Evolutionary conservation across 1,284 basidiomycete genomes (phyloP).

Genomic region (Golubevia sp.): DNA sequence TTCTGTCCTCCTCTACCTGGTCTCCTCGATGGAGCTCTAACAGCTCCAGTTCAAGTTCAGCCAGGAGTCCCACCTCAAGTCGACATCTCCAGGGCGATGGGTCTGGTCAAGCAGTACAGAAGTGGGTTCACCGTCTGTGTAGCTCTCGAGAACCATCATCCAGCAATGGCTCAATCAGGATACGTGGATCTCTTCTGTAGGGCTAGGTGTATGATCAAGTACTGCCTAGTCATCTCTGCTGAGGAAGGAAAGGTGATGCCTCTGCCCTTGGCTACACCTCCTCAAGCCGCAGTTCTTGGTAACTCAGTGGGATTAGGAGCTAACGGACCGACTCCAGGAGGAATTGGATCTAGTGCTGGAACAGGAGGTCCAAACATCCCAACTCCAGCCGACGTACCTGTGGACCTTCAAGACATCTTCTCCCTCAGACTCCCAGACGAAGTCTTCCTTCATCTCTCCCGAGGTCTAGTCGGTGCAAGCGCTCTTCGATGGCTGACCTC

Average conservation of each 20-base stretch:
- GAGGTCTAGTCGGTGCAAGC: constrained; percentile 83
- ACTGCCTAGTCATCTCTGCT: constrained; percentile 84
- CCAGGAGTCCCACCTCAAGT: constrained; percentile 60
- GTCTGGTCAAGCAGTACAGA: constrained; percentile 46
- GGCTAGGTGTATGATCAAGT: constrained; percentile 89
- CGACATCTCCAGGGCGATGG: constrained; percentile 76
- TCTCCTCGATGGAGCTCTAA: constrained; percentile 72
- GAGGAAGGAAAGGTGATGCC: constrained; percentile 84
- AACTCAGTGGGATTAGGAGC: constrained; percentile 13
- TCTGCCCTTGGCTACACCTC: constrained; percentile 76
- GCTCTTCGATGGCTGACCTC: constrained; percentile 87
- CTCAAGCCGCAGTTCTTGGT: constrained; percentile 49
- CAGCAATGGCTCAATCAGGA: constrained; percentile 73
- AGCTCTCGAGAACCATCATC: constrained; percentile 67
- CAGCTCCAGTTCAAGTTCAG: constrained; percentile 76
- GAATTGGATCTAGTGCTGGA: constrained; percentile 67
- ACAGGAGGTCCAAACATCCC: constrained; percentile 66
- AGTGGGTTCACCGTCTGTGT: constrained; percentile 42
- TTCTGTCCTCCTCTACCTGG: constrained; percentile 80
- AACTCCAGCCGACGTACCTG: constrained; percentile 82
- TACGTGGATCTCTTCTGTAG: constrained; percentile 88
- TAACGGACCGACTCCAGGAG: constrained; percentile 65
- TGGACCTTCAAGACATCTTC: constrained; percentile 92
- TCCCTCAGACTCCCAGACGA: constrained; percentile 93
- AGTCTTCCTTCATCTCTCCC: constrained; percentile 91